Base-by-base conservation (phyloP, 208 protist species). In the Wallacemonas collosoma region DNA sequence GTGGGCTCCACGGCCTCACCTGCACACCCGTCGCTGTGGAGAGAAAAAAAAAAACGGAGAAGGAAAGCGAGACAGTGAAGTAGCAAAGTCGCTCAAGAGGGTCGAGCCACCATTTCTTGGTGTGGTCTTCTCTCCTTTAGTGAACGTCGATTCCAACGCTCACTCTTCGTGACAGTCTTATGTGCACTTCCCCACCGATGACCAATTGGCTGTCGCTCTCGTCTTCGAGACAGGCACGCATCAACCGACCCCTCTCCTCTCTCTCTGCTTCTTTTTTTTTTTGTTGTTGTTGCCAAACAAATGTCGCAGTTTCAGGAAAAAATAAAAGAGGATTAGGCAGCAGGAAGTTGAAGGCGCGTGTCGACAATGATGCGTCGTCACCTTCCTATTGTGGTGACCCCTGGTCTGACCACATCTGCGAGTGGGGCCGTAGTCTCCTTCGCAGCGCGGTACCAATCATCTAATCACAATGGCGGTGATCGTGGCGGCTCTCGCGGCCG, bases 351-450 rank as follows among this genome's bases (percentile, higher is more conserved):
- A 26, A 26, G 26, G 26, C 26, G 26, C 26, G 26, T 26, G 43
- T 15, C 8, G 44, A 57, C 3, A 2, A 86, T 86, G 81, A 80
- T 86, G 77, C 81, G 76, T n/a, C 76, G 77, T 41, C 73, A 77
- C 26, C 80, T 75, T 57, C 51, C 38, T 9, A 73, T 53, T 35
- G 53, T 57, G 51, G 17, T 15, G 36, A 17, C 15, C n/a, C n/a
- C 57, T 5, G 9, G 4, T 5, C 36, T 63, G 36, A 63, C 57
- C 53, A 35, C 53, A 6, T 57, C 36, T 1, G 38, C 56, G 17
- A 5, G 5, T 40, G 56, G 7, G 5, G 17, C 56, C 36, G 17
- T 17, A n/a, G n/a, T 17, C 56, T 62, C 56, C 8, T 62, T 5
- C 36, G 5, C 56, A 6, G 38, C 38, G 56, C 68, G 68, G 14